Base-by-base conservation (phyloP, 306 rosid genomes). In the Pyrus betulifolia region DNA sequence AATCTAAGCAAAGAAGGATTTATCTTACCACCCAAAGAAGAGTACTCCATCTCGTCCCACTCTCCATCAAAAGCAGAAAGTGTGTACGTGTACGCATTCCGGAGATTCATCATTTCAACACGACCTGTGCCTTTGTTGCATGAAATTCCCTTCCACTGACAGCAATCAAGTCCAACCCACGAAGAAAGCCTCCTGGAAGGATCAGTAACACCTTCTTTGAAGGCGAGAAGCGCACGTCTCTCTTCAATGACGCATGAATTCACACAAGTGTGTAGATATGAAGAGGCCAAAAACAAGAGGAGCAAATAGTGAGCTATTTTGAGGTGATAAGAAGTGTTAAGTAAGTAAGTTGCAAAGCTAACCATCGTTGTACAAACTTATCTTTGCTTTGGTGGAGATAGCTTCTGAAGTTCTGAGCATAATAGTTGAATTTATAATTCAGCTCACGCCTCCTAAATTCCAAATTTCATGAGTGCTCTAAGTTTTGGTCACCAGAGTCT, bases 201-300 rank as follows among this genome's bases (percentile, higher is more conserved):
- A 83, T 87, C 89, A 8, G 66, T 4, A 33, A 87, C 76, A 38
- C 85, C 86, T 30, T 55, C 30, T 67, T 68, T 87, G 62, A 83
- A 87, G 62, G 61, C 61, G 35, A 74, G 17, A 2, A 85, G 82
- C 25, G 84, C 87, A 27, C 76, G 71, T 40, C 76, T 23, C 55
- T 87, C 83, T 10, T 83, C 70, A 21, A 76, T 67, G 13, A 70
- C 8, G 69, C 87, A 87, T 46, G 60, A 55, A 3, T 44, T 5
- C 58, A 2, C 38, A 8, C 59, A 3, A 11, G 57, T 2, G 25
- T 45, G 7, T 44, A 22, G 13, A 44, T 44, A 27, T 25, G 40
- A 13, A 45, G 35, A 23, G 35, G 57, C 38, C 57, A 23, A 69
- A 23, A 69, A 25, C 58, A 14, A 44, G 17, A 69, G 8, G 22